These are phyloP conservation scores for Trypethelium eluteriae DNA, from an alignment of 495 filamentous ascomycete genomes.

Conservation along the genomic window DNA sequence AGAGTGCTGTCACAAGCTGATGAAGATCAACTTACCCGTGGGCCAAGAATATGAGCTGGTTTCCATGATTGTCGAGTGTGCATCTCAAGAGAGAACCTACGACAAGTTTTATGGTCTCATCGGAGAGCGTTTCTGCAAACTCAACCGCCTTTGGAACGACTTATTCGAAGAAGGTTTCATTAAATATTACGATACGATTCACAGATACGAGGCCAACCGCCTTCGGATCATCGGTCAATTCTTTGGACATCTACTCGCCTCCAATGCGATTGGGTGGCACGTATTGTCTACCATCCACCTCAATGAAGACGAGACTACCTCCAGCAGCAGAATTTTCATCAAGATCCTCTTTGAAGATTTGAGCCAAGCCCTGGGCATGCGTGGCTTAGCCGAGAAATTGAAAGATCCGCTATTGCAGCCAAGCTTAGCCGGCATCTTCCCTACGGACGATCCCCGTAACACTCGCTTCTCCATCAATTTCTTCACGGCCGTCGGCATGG, in stretches of 20 bases:
- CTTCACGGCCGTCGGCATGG: slow-evolving; percentile 96
- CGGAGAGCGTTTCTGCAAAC: slow-evolving; percentile 87
- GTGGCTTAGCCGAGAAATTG: slow-evolving; percentile 65
- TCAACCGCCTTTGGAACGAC: slow-evolving; percentile 90
- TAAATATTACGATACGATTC: slow-evolving; percentile 95
- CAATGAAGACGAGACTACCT: slow-evolving; percentile 95
- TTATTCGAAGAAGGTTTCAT: slow-evolving; percentile 81
- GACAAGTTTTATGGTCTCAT: slow-evolving; percentile 93
- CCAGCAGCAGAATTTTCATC: slow-evolving; percentile 91
- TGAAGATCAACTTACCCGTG: slow-evolving; percentile 64
- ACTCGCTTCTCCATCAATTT: slow-evolving; percentile 98
- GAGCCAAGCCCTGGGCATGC: slow-evolving; percentile 74
- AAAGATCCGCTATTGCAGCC: slow-evolving; percentile 70
- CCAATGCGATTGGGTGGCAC: slow-evolving; percentile 88
- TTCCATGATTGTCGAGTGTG: slow-evolving; percentile 94
- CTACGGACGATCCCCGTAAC: slow-evolving; percentile 75
- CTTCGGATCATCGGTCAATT: slow-evolving; percentile 91
- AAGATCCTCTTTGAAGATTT: slow-evolving; percentile 96
- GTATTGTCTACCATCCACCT: slow-evolving; percentile 74
- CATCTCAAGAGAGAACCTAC: slow-evolving; percentile 90
- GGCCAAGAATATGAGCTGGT: slow-evolving; percentile 85
- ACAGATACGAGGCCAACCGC: slow-evolving; percentile 89
- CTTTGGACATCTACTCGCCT: slow-evolving; percentile 82
- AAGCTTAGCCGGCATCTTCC: slow-evolving; percentile 82
- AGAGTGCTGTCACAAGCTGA: slow-evolving; percentile 82